Conservation (phyloP, 1,284 basidiomycete species). For the Sanghuangporus baumii region DNA sequence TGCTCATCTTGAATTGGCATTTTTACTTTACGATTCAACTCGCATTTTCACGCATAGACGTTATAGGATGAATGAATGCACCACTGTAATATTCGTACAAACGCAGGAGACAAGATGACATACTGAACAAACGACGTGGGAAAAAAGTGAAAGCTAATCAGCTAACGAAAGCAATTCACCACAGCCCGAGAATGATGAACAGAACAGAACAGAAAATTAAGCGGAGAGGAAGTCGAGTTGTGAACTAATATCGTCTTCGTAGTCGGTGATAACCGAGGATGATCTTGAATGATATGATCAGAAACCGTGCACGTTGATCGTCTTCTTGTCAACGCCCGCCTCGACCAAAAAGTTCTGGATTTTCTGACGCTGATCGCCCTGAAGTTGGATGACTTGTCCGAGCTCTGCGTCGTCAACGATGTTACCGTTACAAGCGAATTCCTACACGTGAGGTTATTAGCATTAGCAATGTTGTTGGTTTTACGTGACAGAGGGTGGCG, state of each 20-base stretch:
- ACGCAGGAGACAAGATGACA: neutral
- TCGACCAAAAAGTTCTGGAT: slow-evolving; percentile 83
- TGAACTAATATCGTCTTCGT: neutral
- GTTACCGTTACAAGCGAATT: slow-evolving; percentile 99
- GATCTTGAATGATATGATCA: slow-evolving; percentile 30
- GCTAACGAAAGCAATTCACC: neutral
- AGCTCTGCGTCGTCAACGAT: slow-evolving; percentile 96
- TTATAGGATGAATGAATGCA: neutral
- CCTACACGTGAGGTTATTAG: slow-evolving; percentile 41
- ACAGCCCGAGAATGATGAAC: neutral
- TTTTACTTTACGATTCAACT: neutral
- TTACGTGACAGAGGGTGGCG: neutral
- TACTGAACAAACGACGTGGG: neutral
- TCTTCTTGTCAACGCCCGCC: slow-evolving; percentile 65
- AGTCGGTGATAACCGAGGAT: neutral
- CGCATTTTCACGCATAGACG: neutral
- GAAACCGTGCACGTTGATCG: slow-evolving; percentile 87
- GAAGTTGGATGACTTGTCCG: slow-evolving; percentile 97
- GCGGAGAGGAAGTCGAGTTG: neutral
- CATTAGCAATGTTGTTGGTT: neutral
- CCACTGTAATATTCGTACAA: slow-evolving; percentile 1
- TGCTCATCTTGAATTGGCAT: neutral
- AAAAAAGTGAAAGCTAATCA: neutral
- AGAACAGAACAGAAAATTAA: neutral
- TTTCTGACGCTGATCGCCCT: slow-evolving; percentile 95